These are phyloP conservation scores for Vachellia collinsii DNA, from an alignment of 306 rosid species.

Conservation along the genomic window DNA sequence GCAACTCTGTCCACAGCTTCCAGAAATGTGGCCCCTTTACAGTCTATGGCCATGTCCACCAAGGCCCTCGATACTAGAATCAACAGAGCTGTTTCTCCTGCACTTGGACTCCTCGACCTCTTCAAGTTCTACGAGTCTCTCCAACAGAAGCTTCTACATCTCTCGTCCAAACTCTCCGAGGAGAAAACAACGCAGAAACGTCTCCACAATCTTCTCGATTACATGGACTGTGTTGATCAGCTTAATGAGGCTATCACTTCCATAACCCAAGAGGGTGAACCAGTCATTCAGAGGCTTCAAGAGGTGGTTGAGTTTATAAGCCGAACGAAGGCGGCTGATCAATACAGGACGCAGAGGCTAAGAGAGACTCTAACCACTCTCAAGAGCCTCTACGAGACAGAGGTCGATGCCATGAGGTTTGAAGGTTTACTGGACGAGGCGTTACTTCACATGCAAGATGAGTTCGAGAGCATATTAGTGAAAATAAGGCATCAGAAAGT, in stretches of 20 bases:
- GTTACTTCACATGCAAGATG: constrained; percentile 75
- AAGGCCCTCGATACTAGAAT: constrained; percentile 82
- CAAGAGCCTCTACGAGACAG: constrained; percentile 72
- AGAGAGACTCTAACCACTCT: constrained; percentile 71
- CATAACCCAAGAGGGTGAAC: constrained; percentile 66
- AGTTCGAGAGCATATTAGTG: constrained; percentile 60
- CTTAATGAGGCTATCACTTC: constrained; percentile 49
- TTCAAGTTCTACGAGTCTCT: constrained; percentile 64
- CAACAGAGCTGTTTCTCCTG: constrained; percentile 74
- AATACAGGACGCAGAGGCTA: constrained; percentile 53
- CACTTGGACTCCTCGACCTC: constrained; percentile 56
- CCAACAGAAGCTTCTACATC: constrained; percentile 52
- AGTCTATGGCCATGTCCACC: constrained; percentile 73
- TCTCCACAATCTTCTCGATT: constrained; percentile 52
- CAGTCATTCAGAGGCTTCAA: constrained; percentile 78
- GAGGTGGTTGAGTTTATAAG: constrained; percentile 94
- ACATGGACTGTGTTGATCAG: constrained; percentile 62
- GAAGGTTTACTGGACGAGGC: constrained; percentile 85
- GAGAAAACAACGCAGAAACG: constrained; percentile 37
- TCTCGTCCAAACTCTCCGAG: constrained; percentile 49
- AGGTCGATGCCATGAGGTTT: constrained; percentile 77
- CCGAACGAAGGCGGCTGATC: constrained; percentile 80
- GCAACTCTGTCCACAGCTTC: constrained; percentile 54
- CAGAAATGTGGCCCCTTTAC: constrained; percentile 66
- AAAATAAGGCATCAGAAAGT: constrained; percentile 56